A percentile compares a stretch with the other conserved stretches of the same genome.
Conservation (phyloP, 495 filamentous ascomycete species). For the Neurospora tetrasperma region DNA sequence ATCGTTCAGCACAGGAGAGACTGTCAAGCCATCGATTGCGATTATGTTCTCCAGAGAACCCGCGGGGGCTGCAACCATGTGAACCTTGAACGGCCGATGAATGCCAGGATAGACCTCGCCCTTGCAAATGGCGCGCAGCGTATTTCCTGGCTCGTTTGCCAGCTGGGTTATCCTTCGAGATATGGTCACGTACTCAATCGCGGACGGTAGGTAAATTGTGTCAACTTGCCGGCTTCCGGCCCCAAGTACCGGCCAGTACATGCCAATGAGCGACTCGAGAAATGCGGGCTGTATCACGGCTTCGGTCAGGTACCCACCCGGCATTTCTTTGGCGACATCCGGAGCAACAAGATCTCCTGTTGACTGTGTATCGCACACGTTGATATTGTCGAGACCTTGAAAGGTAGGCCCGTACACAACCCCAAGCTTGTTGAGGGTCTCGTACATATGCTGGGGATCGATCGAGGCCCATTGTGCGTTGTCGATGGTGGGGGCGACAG, state of each 20-base stretch:
- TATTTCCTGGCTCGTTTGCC: constrained; percentile 18
- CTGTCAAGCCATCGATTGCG: constrained; percentile 26
- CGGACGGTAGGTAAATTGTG: constrained; percentile 34
- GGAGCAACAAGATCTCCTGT: constrained; percentile 36
- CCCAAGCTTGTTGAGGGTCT: constrained; percentile 28
- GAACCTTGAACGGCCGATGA: constrained; percentile 28
- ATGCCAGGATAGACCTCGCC: constrained; percentile 17
- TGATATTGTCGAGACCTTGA: constrained; percentile 33
- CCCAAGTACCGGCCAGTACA: constrained; percentile 34
- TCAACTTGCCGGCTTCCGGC: constrained; percentile 22
- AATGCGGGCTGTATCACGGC: constrained; percentile 42
- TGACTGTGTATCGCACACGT: constrained; percentile 26
- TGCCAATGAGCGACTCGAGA: constrained; percentile 41
- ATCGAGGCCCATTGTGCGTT: constrained; percentile 14
- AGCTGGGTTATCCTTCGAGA: constrained; percentile 20
- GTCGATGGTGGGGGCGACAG: constrained; percentile 18
- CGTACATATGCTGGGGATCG: constrained; percentile 25
- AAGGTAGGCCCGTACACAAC: constrained; percentile 36
- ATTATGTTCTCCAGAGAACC: constrained; percentile 25
- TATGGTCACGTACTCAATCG: constrained; percentile 27
- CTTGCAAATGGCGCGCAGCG: constrained; percentile 27
- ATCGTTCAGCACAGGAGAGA: constrained; percentile 32
- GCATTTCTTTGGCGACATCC: constrained; percentile 44
- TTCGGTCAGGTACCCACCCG: constrained; percentile 33
- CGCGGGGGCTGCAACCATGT: constrained; percentile 21